Conservation (phyloP, 371 early-diverging fungal species). For the Nematocida displodere region DNA sequence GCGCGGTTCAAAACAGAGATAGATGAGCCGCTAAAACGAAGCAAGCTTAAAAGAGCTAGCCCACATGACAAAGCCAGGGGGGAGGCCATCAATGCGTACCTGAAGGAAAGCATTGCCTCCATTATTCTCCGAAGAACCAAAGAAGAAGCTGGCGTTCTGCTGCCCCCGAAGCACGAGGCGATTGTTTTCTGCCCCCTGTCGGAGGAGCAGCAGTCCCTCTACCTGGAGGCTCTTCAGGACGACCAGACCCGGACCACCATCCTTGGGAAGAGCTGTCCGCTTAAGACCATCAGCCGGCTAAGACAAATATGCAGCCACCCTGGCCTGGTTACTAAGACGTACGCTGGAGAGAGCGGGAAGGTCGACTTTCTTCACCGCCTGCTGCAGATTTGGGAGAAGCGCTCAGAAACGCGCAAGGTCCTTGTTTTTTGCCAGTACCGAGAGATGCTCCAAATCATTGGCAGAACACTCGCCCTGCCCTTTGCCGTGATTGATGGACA, state of each 20-base stretch:
- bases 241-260: constrained; percentile 72
- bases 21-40: constrained; percentile 27
- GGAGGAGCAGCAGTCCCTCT: constrained; percentile 71
- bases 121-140: constrained; percentile 85
- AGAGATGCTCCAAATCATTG: constrained; percentile 7
- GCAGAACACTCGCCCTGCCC: background rate
- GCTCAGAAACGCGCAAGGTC: constrained; percentile 12
- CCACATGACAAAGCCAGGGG: constrained; percentile 73
- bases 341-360: constrained; percentile 32
- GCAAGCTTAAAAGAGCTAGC: constrained; percentile 33
- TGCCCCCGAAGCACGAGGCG: constrained; percentile 82
- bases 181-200: constrained; percentile 83
- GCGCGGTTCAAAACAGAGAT: constrained; percentile 74
- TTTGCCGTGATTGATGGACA: constrained; percentile 24
- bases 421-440: constrained; percentile 40
- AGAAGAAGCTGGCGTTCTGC: constrained; percentile 74
- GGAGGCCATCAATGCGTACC: constrained; percentile 76
- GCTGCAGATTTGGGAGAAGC: constrained; percentile 11
- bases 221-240: constrained; percentile 71
- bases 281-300: constrained; percentile 81
- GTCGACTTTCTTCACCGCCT: constrained; percentile 13
- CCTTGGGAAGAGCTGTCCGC: constrained; percentile 72
- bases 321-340: constrained; percentile 62
- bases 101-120: constrained; percentile 80
- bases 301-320: constrained; percentile 93